Evolutionary conservation across 2,329 filamentous ascomycete species (phyloP), one percentile per base, ranked within the genome.

Genomic region (Metarhizium anisopliae): DNA sequence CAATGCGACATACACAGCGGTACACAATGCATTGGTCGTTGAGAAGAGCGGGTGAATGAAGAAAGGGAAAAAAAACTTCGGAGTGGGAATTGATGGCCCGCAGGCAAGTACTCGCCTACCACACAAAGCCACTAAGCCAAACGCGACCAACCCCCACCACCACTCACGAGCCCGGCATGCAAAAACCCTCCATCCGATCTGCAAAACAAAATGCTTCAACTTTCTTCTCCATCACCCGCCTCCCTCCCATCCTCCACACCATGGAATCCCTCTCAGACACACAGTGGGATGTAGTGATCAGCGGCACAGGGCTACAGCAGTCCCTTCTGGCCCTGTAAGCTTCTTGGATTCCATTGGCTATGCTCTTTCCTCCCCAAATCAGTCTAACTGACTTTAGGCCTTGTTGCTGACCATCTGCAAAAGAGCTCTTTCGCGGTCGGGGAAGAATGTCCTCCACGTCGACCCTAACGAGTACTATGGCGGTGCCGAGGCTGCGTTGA

Each of bases 381-480:
- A 45, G 20, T 25, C 14, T 50, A 32, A 50, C 60, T 64, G 62
- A 63, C 58, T 57, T 59, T 58, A 59, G 66, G 65, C 65, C 56
- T 61, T 63, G 63, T 67, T 66, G 66, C 68, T 68, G 65, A 68
- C 66, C 58, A 60, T 64, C 60, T 55, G 60, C 20, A 40, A 69
- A 80, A 97, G 93, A 80, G 88, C 93, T 66, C 81, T 97, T 64
- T 97, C 93, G 63, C 87, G 92, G 67, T 95, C 91, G 59, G 86
- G 85, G 68, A 95, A 95, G 78, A 94, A 90, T 65, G 83, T 96
- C 62, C 81, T 97, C 58, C 93, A 97, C 70, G 77, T 96, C 68
- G 93, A 97, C 68, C 81, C 82, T 60, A 92, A 95, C 74, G 79
- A 85, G 59, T 95, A 90, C 72, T 97, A 97, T 73, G 93, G 93